Evolutionary conservation across 345 rosid genomes (phyloP).

Genomic region (Psidium guajava): DNA sequence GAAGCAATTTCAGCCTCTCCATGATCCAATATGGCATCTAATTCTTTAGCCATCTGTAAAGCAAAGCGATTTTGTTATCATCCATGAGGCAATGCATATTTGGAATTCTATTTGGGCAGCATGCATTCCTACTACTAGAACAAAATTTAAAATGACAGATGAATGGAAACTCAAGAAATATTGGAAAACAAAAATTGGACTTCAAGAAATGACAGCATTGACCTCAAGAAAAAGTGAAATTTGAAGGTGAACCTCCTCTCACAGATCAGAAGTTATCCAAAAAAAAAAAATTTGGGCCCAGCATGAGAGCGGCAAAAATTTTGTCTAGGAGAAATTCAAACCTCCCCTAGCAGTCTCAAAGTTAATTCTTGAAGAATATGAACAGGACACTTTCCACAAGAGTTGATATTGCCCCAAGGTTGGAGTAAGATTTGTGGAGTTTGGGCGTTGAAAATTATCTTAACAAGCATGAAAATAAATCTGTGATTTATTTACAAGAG

Average conservation of each 20-base stretch:
- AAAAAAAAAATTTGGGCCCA: not conserved
- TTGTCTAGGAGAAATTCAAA: not conserved
- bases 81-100: not conserved
- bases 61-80: not conserved
- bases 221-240: not conserved
- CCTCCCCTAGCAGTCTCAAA: not conserved
- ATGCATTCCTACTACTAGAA: not conserved
- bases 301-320: not conserved
- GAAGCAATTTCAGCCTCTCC: conserved; percentile 60
- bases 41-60: conserved; percentile 90
- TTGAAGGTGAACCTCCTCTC: not conserved
- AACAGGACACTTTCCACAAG: not conserved
- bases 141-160: not conserved
- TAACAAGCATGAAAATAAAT: not conserved
- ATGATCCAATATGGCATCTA: conserved; percentile 88
- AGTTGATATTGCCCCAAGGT: not conserved
- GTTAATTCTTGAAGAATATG: not conserved
- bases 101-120: not conserved
- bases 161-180: not conserved
- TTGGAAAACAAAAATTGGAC: not conserved
- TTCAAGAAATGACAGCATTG: not conserved
- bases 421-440: not conserved
- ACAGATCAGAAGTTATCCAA: not conserved
- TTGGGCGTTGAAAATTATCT: not conserved
- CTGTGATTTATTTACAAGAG: not conserved